phyloP scores from a whole-genome alignment of 2,329 filamentous ascomycete genomes.

The Xylaria digitata region DNA sequence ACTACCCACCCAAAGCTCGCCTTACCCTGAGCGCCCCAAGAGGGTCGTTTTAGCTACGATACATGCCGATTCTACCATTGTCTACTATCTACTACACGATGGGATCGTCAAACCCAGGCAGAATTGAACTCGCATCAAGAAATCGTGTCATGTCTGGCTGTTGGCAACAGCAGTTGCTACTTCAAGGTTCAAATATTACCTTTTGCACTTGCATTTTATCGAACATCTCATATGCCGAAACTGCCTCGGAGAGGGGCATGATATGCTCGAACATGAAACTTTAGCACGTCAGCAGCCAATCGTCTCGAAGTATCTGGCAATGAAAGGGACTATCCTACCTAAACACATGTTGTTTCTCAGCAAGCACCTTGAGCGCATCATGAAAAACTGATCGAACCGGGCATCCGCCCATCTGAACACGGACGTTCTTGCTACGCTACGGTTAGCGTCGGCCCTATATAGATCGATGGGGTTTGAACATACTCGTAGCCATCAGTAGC shows the following conservation, averaged over 20 bases:
- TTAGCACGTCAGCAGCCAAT: slow-evolving; percentile 31
- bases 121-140: slow-evolving; percentile 64
- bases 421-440: slow-evolving; percentile 72
- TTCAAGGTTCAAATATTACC: slow-evolving; percentile 71
- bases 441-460: slow-evolving; percentile 41
- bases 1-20: slow-evolving; percentile 59
- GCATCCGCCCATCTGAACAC: slow-evolving; percentile 80
- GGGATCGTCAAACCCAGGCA: slow-evolving; percentile 88
- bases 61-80: slow-evolving; percentile 83
- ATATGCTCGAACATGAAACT: slow-evolving; percentile 81
- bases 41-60: slow-evolving; percentile 78
- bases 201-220: slow-evolving; percentile 80
- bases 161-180: neutral
- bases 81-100: slow-evolving; percentile 87
- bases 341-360: slow-evolving; percentile 73
- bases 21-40: slow-evolving; percentile 65
- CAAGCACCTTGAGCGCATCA: slow-evolving; percentile 72
- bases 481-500: slow-evolving; percentile 71
- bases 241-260: slow-evolving; percentile 75
- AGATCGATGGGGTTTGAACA: slow-evolving; percentile 38
- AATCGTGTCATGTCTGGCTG: neutral
- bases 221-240: slow-evolving; percentile 77
- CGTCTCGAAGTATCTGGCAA: neutral
- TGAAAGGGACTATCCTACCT: slow-evolving; percentile 62
- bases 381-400: slow-evolving; percentile 78